These are phyloP conservation scores for Ogataea chonburiensis DNA, from an alignment of 805 yeast genomes.

Conservation along the genomic window DNA sequence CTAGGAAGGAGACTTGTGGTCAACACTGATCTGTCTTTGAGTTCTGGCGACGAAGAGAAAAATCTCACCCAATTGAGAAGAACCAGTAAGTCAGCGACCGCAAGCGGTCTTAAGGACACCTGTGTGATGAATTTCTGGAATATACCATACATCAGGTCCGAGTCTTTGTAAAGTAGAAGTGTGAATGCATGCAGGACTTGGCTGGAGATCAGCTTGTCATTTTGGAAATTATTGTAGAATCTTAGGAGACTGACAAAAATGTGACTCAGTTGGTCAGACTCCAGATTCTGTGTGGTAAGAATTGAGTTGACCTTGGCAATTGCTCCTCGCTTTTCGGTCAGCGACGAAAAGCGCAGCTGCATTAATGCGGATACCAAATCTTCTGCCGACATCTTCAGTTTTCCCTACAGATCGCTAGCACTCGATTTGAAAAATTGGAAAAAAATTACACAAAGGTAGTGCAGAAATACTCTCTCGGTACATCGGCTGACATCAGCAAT, in stretches of 20 bases:
- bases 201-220: conserved; percentile 48
- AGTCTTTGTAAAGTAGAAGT: conserved; percentile 33
- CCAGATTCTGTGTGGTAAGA: conserved; percentile 16
- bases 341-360: conserved; percentile 33
- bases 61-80: conserved; percentile 56
- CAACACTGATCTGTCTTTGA: no score
- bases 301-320: conserved; percentile 35
- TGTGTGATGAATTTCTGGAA: conserved; percentile 41
- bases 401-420: conserved; percentile 2
- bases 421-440: conserved; percentile 1
- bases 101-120: conserved; percentile 38
- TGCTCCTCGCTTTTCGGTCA: conserved; percentile 36
- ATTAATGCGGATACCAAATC: conserved; percentile 15
- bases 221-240: conserved; percentile 47
- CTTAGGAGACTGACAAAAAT: conserved; percentile 41
- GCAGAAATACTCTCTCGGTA: background rate
- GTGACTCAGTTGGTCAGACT: conserved; percentile 27
- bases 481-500: no score
- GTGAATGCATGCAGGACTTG: conserved; percentile 42
- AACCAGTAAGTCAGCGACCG: conserved; percentile 56
- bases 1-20: conserved; percentile 27
- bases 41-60: conserved; percentile 32
- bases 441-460: conserved; percentile 5
- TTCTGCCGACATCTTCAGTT: conserved; percentile 4
- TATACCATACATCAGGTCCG: conserved; percentile 29